Base-by-base conservation (phyloP, 2,329 filamentous ascomycete species). In the Apiospora saccharicola region DNA sequence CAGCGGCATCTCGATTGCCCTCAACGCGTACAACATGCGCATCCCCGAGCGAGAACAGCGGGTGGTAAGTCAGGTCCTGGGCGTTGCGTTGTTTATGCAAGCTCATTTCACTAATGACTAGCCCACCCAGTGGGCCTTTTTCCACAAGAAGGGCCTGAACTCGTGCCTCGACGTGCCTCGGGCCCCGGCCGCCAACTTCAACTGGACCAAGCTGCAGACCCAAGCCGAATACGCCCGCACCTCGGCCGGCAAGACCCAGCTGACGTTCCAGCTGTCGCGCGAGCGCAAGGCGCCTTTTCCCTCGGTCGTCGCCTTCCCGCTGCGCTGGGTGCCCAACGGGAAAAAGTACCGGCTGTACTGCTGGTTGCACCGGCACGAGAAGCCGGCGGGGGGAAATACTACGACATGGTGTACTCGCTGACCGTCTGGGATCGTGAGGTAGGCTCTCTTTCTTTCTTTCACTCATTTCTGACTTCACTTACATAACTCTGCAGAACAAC, bases 231-330 rank as follows among this genome's bases (percentile, higher is more conserved):
- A 22, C 19, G 6, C 16, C 19, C 3, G 1, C 7, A 1, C 1
- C 6, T 10, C 37, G 6, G 8, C 1, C 4, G 30, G 19, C 8
- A 6, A 0, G 14, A 1, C 1, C 1, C 4, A 16, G 8, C 4
- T 2, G 26, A 12, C 16, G 30, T 0, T 1, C 16, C 10, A 26
- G 4, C n/a, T 51, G n/a, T 0, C 2, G 1, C 49, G n/a, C 10
- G 53, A 61, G 16, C 19, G 19, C 1, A 22, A 0, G 3, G 7
- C 19, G 2, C 14, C 53, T 10, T 61, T 30, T 19, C 26, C 53
- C 14, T 61, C 53, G 1, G 30, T 61, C 8, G 13, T 37, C 26
- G n/a, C 26, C 53, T n/a, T 51, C 47, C 47, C 47, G n/a, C 10
- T 24, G 4, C 49, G 49, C n/a, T 51, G 49, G 49, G 3, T 14